Base-by-base conservation (phyloP, 495 filamentous ascomycete species). In the Parmelia sp. region DNA sequence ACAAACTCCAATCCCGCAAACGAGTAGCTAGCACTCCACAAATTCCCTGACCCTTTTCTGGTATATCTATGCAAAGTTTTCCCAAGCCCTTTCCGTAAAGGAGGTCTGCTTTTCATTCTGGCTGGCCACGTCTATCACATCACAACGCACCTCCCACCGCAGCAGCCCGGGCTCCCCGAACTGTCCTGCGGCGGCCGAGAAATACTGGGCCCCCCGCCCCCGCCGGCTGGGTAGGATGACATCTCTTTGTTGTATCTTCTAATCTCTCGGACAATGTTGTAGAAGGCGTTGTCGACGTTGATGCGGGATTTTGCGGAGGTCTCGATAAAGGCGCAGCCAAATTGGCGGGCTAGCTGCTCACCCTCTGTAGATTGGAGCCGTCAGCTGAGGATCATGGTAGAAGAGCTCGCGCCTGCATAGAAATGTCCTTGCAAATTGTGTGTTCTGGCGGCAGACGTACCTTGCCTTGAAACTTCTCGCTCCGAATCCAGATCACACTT, bases 231-330 rank as follows among this genome's bases (percentile, higher is more conserved):
- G 70, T 96, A 87, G 40, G 88, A 88, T 61, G 91, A 89, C 86
- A 97, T 93, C 69, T 97, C 91, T 76, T 92, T 93, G 84, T 98
- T 97, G 80, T 96, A 97, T 72, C 90, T 86, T 72, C 94, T 86
- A 74, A 98, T 98, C 74, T 97, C 94, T 65, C 95, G 88, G 57
- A 98, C 94, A 68, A 97, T 90, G 72, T 97, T 90, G 81, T 90
- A 97, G 80, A 98, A 98, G 60, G 94, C 92, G 74, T 95, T 90
- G 76, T 98, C 95, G 72, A 98, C 94, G 73, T 97, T 96, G 77
- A 94, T 92, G 74, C 92, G 89, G 66, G 92, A 95, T 79, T 97
- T 98, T 66, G 94, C 94, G 47, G 94, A 98, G 40, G 94, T 97
- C 80, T 98, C 94, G 77, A 98, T 96, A 79, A 97, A 98, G 74